Conservation (phyloP, 2,329 filamentous ascomycete genomes). For the Uncinocarpus reesii region DNA sequence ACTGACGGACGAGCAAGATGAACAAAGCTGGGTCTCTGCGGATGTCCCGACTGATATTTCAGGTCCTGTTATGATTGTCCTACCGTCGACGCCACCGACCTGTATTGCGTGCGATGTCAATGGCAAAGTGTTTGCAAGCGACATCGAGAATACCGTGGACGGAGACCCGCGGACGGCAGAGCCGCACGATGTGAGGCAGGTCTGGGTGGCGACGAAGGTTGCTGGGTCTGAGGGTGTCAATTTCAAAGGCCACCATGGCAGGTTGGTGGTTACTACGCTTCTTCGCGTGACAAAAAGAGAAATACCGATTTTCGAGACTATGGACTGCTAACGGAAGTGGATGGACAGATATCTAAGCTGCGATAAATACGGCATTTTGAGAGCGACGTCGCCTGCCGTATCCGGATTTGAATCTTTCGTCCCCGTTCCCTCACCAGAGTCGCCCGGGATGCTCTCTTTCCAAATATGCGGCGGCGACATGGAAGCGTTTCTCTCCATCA, state of each 20-base stretch:
- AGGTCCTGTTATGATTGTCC: constrained; percentile 71
- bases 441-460: constrained; percentile 61
- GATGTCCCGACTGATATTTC: constrained; percentile 62
- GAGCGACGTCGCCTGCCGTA: constrained; percentile 69
- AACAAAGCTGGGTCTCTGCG: constrained; percentile 87
- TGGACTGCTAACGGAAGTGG: background rate
- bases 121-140: constrained; percentile 73
- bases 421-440: constrained; percentile 51
- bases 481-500: constrained; percentile 58
- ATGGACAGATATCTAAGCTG: constrained; percentile 63
- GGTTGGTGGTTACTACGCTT: constrained; percentile 38
- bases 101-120: constrained; percentile 76
- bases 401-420: constrained; percentile 73
- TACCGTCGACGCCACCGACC: constrained; percentile 62
- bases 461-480: constrained; percentile 51
- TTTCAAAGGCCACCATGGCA: constrained; percentile 84
- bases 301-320: too few species aligned
- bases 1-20: constrained; percentile 41
- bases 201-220: constrained; percentile 82
- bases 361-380: constrained; percentile 70
- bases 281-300: background rate
- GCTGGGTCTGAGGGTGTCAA: constrained; percentile 70
- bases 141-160: constrained; percentile 80
- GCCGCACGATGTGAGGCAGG: constrained; percentile 89
- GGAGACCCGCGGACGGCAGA: constrained; percentile 73